Evolutionary conservation across 441 rosid genomes (phyloP).

Genomic region (Eruca vesicaria): DNA sequence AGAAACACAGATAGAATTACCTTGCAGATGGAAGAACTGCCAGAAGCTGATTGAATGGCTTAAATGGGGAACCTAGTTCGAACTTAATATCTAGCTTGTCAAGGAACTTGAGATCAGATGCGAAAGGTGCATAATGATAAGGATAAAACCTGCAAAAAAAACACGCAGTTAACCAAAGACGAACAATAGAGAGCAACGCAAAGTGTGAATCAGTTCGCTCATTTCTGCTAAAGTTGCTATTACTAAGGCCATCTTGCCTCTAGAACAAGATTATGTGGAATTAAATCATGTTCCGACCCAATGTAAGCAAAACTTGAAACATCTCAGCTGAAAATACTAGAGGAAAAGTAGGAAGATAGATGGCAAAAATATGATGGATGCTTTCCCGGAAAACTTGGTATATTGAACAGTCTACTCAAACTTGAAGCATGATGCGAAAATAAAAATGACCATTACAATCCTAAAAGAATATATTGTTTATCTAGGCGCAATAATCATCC

Average conservation of each 20-base stretch:
- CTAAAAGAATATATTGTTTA: neutral
- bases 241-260: constrained; percentile 7
- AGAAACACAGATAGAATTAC: constrained; percentile 36
- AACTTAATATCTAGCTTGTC: constrained; percentile 63
- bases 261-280: neutral
- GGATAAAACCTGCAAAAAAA: constrained; percentile 85
- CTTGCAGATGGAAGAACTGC: constrained; percentile 98
- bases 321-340: neutral
- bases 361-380: constrained; percentile 2
- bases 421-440: neutral
- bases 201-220: neutral
- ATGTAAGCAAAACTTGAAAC: neutral
- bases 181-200: neutral
- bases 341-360: neutral
- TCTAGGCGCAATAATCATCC: neutral
- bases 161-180: neutral
- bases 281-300: neutral
- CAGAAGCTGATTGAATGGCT: constrained; percentile 88
- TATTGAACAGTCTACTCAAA: neutral
- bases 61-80: constrained; percentile 84
- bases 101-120: constrained; percentile 89
- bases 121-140: constrained; percentile 97
- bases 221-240: constrained; percentile 5
- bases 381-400: neutral
- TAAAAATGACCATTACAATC: neutral